A percentile compares a stretch with the other conserved stretches of the same genome.
Evolutionary conservation across 106 monocot genomes (phyloP).

Genomic region (Cymbidium sinense): DNA sequence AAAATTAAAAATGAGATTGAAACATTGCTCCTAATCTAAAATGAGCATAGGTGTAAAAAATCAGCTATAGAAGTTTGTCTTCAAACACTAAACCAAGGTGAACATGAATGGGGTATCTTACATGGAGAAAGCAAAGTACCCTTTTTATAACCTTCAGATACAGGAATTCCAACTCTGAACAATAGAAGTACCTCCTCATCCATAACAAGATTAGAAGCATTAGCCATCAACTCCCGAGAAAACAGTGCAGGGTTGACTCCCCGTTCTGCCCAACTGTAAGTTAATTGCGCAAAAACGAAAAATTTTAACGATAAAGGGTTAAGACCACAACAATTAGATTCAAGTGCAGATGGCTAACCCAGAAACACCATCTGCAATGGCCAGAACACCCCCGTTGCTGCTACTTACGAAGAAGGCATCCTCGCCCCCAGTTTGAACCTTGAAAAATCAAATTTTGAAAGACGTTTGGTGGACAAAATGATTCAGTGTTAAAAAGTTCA

Average conservation of each 20-base stretch:
- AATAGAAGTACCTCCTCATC: conserved; percentile 64
- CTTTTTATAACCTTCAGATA: neutral
- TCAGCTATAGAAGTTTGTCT: too few species aligned
- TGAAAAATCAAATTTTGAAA: conserved; percentile 1
- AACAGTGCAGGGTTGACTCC: conserved; percentile 85
- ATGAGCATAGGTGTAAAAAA: neutral
- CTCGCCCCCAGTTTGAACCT: conserved; percentile 85
- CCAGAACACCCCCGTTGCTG: conserved; percentile 68
- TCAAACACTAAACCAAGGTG: too few species aligned
- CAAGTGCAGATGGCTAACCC: conserved; percentile 33
- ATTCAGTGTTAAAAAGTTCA: neutral
- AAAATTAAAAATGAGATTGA: neutral
- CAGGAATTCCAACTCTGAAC: neutral
- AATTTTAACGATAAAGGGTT: conserved; percentile 9
- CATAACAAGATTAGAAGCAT: conserved; percentile 47
- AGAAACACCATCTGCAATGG: conserved; percentile 92
- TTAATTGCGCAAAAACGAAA: conserved; percentile 31
- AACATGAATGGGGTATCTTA: neutral
- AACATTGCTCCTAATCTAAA: neutral
- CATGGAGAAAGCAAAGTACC: neutral
- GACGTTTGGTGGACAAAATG: neutral
- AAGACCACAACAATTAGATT: neutral
- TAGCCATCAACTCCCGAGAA: conserved; percentile 71
- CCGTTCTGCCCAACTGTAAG: conserved; percentile 81
- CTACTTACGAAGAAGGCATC: conserved; percentile 80